Evolutionary conservation across 495 filamentous ascomycete genomes (phyloP).

Genomic region (Hyphodiscus hymeniophilus): DNA sequence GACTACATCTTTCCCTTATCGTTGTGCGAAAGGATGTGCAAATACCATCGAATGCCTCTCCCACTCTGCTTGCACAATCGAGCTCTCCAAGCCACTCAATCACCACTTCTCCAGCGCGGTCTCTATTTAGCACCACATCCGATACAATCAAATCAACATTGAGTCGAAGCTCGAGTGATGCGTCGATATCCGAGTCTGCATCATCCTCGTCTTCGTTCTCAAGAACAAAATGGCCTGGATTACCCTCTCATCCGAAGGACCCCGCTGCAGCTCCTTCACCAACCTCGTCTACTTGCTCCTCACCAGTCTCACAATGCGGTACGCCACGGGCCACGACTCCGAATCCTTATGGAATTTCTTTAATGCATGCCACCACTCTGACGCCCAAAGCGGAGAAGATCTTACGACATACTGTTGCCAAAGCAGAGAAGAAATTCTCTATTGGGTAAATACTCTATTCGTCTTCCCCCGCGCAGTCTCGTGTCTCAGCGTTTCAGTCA

Average conservation of each 20-base stretch:
- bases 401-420: conserved; percentile 11
- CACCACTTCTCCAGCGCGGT: conserved; percentile 10
- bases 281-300: neutral
- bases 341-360: conserved; percentile 15
- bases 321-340: neutral
- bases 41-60: conserved; percentile 23
- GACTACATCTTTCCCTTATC: conserved; percentile 36
- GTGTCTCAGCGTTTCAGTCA: conserved; percentile 13
- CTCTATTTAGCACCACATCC: conserved; percentile 11
- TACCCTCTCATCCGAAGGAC: conserved; percentile 9
- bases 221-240: conserved; percentile 8
- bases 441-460: conserved; percentile 22
- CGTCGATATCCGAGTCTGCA: neutral
- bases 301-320: neutral
- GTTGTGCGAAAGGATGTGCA: conserved; percentile 42
- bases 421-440: conserved; percentile 19
- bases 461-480: conserved; percentile 8
- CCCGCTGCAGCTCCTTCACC: conserved; percentile 1
- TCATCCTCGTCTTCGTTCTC: conserved; percentile 5
- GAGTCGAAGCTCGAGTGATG: conserved; percentile 9
- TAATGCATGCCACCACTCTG: conserved; percentile 12
- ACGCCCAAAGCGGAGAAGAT: conserved; percentile 17
- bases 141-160: neutral
- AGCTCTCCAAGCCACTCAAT: conserved; percentile 16
- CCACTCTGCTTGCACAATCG: conserved; percentile 2